These are phyloP conservation scores for Fusarium tjaetaba DNA, from an alignment of 2,329 filamentous ascomycete species.

Conservation along the genomic window DNA sequence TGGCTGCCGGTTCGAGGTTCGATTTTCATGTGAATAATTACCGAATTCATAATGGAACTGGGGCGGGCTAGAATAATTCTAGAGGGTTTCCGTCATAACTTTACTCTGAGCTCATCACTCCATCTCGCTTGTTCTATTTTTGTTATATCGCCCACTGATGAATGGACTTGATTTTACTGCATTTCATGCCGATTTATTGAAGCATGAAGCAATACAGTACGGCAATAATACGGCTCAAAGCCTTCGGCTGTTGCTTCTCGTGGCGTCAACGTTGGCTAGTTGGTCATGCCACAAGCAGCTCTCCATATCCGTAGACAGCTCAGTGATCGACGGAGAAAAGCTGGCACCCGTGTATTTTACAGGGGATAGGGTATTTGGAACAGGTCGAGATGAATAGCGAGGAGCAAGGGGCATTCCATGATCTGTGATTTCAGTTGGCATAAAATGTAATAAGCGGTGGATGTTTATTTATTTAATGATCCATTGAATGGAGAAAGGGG, in stretches of 20 bases:
- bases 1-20: neutral
- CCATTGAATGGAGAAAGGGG: conserved; percentile 14
- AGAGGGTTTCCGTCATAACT: neutral
- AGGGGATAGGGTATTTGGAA: conserved; percentile 18
- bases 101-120: neutral
- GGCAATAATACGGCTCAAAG: neutral
- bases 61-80: conserved; percentile 22
- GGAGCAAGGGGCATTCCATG: conserved; percentile 19
- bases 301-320: neutral
- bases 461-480: conserved; percentile 5
- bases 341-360: neutral
- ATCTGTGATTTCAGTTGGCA: conserved; percentile 24
- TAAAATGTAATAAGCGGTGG: conserved; percentile 38
- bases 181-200: neutral
- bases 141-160: neutral
- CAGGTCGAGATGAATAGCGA: conserved; percentile 18
- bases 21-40: conserved; percentile 17
- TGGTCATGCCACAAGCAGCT: conserved; percentile 16
- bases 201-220: neutral
- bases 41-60: conserved; percentile 9
- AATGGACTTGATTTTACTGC: neutral
- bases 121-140: neutral
- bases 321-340: conserved; percentile 7
- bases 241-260: neutral
- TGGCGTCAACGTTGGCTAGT: neutral